phyloP scores from a whole-genome alignment of 306 rosid species.

The Fragaria vesca region DNA sequence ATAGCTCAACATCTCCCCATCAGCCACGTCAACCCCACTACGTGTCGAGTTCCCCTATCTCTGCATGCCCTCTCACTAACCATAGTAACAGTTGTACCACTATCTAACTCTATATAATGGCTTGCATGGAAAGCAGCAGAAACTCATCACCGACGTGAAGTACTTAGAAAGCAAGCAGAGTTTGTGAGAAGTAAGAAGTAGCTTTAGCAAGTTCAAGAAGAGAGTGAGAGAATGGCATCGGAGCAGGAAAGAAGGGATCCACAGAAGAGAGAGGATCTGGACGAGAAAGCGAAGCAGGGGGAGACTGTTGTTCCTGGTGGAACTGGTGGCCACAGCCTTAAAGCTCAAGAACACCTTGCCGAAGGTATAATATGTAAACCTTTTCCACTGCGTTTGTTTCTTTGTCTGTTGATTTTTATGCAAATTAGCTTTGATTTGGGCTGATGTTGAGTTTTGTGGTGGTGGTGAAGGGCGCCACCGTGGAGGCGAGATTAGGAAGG shows the following conservation, averaged over 20 bases:
- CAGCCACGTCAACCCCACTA: slow-evolving; percentile 20
- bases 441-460: not conserved
- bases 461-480: not conserved
- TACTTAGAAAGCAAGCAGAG: not conserved
- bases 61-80: not conserved
- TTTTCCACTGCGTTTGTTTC: not conserved
- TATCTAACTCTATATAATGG: not conserved
- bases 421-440: not conserved
- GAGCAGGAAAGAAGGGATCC: slow-evolving; percentile 22
- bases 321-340: slow-evolving; percentile 76
- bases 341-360: slow-evolving; percentile 80
- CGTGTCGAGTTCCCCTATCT: slow-evolving; percentile 17
- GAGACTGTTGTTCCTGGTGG: slow-evolving; percentile 81
- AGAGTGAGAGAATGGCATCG: slow-evolving; percentile 44
- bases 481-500: slow-evolving; percentile 29
- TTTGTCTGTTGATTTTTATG: not conserved
- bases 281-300: slow-evolving; percentile 56
- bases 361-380: slow-evolving; percentile 38
- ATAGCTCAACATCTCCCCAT: slow-evolving; percentile 1
- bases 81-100: not conserved
- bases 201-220: not conserved
- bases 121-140: not conserved
- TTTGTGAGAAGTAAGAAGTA: not conserved
- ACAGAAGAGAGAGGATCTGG: slow-evolving; percentile 42
- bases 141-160: not conserved